Evolutionary conservation across 2,329 filamentous ascomycete genomes (phyloP), one percentile per base, ranked within the genome.

Genomic region (Parafenestella ontariensis): DNA sequence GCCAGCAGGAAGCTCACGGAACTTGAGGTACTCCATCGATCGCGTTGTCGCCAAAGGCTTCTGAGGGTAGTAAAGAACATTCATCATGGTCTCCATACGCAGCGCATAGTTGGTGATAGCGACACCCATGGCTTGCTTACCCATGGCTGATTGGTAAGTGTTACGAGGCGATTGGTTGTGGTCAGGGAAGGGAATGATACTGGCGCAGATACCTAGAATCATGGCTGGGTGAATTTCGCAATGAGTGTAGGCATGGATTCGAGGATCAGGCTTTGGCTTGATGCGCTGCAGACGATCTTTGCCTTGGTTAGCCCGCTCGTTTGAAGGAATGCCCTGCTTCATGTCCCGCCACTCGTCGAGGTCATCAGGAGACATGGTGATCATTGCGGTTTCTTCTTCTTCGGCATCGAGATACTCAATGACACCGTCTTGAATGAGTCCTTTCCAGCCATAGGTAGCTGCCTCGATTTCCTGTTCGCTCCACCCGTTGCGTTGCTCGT

Each of bases 151-250:
- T 79, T 98, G 94, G 77, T 97, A 99, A 3, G 94, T 98, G 75
- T 99, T 99, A 89, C 95, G 90, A 64, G 95, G 95, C 59, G 94
- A 98, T 85, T 96, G 91, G 76, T 99, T 99, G 81, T 99, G 95
- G 80, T 99, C 95, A 1, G 96, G 95, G 87, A 99, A 99, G 0
- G 95, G 95, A 82, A 99, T 99, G 77, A 99, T 99, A 79, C 93
- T 97, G 69, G 95, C 95, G 74, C 96, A 99, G 61, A 99, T 96
- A 73, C 95, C 95, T 50, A 99, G 81, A 76, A 99, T 95, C 95
- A 99, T 99, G 78, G 92, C 96, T 18, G 95, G 96, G 70, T 99
- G 96, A 75, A 99, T 98, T 79, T 99, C 95, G 77, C 96, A 99
- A 76, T 99, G 96, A 0, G 95, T 99, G 83, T 94, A 98, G 70